Conservation (phyloP, 305 asterid species). For the Fraxinus platypoda region DNA sequence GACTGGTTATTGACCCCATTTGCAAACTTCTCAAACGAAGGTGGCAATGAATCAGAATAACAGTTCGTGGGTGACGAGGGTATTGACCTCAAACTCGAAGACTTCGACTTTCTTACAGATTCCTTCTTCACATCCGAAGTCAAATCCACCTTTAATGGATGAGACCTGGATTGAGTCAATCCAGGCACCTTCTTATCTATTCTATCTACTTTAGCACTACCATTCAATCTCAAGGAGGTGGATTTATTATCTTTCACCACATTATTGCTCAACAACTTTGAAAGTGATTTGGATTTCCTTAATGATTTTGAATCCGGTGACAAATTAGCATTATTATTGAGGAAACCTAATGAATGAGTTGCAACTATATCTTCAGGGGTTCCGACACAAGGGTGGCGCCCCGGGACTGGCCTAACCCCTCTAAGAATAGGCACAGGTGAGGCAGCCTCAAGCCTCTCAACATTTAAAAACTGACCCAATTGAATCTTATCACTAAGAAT, state of each 20-base stretch:
- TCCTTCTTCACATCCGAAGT: conserved; percentile 67
- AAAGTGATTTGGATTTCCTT: conserved; percentile 41
- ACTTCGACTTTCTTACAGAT: conserved; percentile 44
- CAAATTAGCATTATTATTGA: conserved; percentile 49
- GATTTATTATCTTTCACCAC: conserved; percentile 46
- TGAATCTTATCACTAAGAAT: conserved; percentile 95
- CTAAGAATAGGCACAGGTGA: conserved; percentile 88
- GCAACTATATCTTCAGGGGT: conserved; percentile 94
- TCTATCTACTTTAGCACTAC: conserved; percentile 46
- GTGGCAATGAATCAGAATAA: conserved; percentile 87
- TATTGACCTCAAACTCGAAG: conserved; percentile 71
- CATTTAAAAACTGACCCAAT: conserved; percentile 87
- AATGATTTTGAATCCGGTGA: conserved; percentile 38
- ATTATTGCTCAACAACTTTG: conserved; percentile 30
- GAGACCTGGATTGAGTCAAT: conserved; percentile 75
- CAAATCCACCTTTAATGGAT: conserved; percentile 57
- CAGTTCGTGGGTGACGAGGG: conserved; percentile 93
- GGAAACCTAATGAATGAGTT: conserved; percentile 81
- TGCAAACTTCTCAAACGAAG: conserved; percentile 84
- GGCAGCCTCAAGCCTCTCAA: conserved; percentile 88
- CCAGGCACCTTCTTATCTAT: conserved; percentile 49
- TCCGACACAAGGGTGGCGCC: conserved; percentile 96
- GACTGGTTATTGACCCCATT: conserved; percentile 77
- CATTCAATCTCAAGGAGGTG: conserved; percentile 36
- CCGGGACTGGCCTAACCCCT: conserved; percentile 85